A percentile compares a stretch with the other conserved stretches of the same genome.
phyloP scores from a whole-genome alignment of 345 rosid genomes.

The Trapa bicornis region DNA sequence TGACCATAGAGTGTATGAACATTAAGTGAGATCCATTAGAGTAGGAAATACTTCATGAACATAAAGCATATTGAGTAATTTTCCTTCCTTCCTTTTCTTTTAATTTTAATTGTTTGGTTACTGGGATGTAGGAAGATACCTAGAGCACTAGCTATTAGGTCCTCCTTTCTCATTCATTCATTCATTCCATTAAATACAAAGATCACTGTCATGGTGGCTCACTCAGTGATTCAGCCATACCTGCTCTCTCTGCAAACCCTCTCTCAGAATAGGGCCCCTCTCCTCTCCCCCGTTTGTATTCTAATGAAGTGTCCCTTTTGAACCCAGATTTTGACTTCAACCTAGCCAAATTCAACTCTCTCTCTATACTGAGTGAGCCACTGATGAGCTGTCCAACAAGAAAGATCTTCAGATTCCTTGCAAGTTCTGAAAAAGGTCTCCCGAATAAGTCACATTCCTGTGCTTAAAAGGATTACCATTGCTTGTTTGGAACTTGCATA shows the following conservation, averaged over 20 bases:
- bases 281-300: constrained; percentile 17
- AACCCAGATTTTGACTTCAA: constrained; percentile 4
- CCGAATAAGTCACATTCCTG: not conserved
- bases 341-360: constrained; percentile 6
- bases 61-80: too few species aligned
- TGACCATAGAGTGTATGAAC: too few species aligned
- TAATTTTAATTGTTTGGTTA: too few species aligned
- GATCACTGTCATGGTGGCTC: not conserved
- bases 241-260: not conserved
- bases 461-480: not conserved
- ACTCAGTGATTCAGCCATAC: constrained; percentile 1
- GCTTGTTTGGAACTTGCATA: not conserved
- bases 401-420: not conserved
- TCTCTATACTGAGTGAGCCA: constrained; percentile 8
- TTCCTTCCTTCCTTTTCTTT: too few species aligned
- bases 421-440: not conserved
- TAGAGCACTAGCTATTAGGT: too few species aligned
- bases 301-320: constrained; percentile 33
- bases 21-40: too few species aligned
- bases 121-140: too few species aligned
- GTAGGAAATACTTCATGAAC: too few species aligned
- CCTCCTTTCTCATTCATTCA: not conserved
- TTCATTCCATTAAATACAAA: not conserved
- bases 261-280: not conserved
- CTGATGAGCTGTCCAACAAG: constrained; percentile 27